Percentiles rank a stretch among this genome's conserved stretches.
Conservation (phyloP, 805 yeast genomes). For the Brettanomyces bruxellensis region DNA sequence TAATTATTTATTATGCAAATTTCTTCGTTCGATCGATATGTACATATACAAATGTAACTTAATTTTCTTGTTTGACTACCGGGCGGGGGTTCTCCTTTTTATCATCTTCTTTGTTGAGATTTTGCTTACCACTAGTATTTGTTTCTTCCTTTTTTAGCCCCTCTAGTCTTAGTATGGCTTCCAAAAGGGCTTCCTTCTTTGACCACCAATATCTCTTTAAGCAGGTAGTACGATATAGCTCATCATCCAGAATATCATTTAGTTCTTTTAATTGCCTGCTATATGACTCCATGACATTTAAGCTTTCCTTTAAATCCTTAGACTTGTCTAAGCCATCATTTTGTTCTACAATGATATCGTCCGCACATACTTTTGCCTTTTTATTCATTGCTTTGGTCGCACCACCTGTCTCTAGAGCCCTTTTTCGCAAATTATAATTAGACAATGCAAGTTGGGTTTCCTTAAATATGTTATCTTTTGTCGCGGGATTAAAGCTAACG, state of each 20-base stretch:
- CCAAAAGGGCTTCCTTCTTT: conserved; percentile 6
- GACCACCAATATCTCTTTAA: conserved; percentile 17
- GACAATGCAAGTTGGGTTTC: conserved; percentile 6
- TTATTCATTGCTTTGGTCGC: neutral
- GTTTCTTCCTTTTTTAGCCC: neutral
- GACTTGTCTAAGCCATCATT: neutral
- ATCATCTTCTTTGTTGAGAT: too few relatives aligned
- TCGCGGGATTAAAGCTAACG: conserved; percentile 10
- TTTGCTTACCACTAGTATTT: neutral
- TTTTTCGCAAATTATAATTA: conserved; percentile 1
- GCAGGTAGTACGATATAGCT: conserved; percentile 11
- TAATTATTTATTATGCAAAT: neutral
- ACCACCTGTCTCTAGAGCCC: conserved; percentile 3
- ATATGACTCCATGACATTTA: conserved; percentile 15
- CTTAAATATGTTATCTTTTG: conserved; percentile 4
- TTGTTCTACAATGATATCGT: conserved; percentile 1
- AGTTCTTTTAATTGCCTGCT: conserved; percentile 11
- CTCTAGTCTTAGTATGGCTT: neutral
- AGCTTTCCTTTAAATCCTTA: conserved; percentile 7
- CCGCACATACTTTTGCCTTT: conserved; percentile 4
- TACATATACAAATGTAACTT: too few relatives aligned
- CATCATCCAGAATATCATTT: conserved; percentile 11
- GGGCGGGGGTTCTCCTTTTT: too few relatives aligned
- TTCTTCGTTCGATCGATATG: neutral
- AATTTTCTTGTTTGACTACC: too few relatives aligned